Evolutionary conservation across 2,329 filamentous ascomycete genomes (phyloP).

Genomic region (Colletotrichum sp.): DNA sequence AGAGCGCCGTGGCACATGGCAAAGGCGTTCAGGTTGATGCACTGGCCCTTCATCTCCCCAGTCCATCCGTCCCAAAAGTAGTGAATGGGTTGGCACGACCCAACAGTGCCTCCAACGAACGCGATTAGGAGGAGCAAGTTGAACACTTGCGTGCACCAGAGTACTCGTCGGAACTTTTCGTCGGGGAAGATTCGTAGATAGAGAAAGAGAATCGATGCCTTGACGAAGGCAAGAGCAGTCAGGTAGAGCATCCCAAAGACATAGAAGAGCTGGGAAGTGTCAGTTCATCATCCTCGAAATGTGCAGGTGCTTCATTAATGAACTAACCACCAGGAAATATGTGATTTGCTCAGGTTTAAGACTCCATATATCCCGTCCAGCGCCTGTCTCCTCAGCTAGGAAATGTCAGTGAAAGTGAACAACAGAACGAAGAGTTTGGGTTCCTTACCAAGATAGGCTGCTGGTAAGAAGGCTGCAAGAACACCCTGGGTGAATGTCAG

Average conservation of each 20-base stretch:
- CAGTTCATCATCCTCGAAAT: conserved; percentile 25
- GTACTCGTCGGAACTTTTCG: conserved; percentile 25
- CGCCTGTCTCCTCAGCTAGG: background rate
- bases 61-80: conserved; percentile 48
- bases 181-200: conserved; percentile 41
- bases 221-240: conserved; percentile 35
- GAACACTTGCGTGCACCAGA: conserved; percentile 24
- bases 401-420: background rate
- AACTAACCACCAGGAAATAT: background rate
- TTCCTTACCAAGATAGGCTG: background rate
- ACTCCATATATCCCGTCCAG: conserved; percentile 28
- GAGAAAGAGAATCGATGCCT: conserved; percentile 40
- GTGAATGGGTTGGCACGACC: conserved; percentile 44
- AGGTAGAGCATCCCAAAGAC: conserved; percentile 37
- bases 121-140: conserved; percentile 16
- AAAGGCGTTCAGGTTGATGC: conserved; percentile 41
- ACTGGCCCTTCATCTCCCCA: conserved; percentile 29
- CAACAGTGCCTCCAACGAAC: conserved; percentile 37
- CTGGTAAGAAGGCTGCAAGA: background rate
- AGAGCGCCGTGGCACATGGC: conserved; percentile 44
- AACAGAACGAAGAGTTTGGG: background rate
- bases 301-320: background rate
- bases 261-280: conserved; percentile 35
- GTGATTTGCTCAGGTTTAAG: conserved; percentile 29
- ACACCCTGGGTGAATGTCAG: background rate